A percentile compares a stretch with the other conserved stretches of the same genome.
phyloP scores from a whole-genome alignment of 1,284 basidiomycete genomes.

The Cryptococcus sp. region DNA sequence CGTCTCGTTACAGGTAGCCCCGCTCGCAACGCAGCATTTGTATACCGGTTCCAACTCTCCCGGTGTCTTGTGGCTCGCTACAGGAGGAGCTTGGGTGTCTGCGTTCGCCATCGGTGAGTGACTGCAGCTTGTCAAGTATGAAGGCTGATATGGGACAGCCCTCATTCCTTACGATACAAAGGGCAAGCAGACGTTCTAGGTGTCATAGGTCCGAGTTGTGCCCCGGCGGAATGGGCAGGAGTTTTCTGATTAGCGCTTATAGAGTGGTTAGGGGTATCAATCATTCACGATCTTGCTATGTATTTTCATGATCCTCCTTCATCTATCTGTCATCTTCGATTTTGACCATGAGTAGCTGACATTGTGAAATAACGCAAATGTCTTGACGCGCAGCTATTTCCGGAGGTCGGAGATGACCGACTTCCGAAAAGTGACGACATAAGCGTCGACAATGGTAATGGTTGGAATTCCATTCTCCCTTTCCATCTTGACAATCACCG shows the following conservation, averaged over 20 bases:
- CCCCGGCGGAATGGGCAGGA: no score
- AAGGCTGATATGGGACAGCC: background rate
- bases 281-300: no score
- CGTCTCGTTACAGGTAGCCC: conserved; percentile 8
- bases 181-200: conserved; percentile 10
- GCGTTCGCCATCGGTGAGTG: conserved; percentile 8
- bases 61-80: conserved; percentile 16
- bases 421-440: background rate
- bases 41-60: conserved; percentile 13
- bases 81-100: conserved; percentile 13
- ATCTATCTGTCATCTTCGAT: no score
- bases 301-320: no score
- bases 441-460: no score
- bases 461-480: no score
- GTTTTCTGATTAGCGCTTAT: no score
- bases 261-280: no score
- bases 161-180: conserved; percentile 11
- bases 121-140: background rate
- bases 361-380: no score
- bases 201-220: background rate
- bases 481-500: no score
- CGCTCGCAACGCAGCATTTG: conserved; percentile 11
- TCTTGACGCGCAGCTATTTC: background rate
- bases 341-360: no score
- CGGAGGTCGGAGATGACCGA: background rate